Evolutionary conservation across 345 rosid genomes (phyloP).

Genomic region (Salix dunnii): DNA sequence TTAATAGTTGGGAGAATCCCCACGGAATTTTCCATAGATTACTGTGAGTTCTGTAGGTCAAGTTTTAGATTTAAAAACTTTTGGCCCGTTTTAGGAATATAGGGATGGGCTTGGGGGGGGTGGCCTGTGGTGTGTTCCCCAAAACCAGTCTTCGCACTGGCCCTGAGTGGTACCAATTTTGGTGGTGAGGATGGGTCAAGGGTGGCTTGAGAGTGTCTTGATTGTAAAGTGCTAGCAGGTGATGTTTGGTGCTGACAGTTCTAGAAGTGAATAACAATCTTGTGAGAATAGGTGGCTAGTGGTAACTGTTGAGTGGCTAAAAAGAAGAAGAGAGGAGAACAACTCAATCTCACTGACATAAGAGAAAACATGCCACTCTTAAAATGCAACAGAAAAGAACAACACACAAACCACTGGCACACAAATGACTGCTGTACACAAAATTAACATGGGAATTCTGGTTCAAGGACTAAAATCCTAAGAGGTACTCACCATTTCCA

Average conservation of each 20-base stretch:
- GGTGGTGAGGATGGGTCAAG: background rate
- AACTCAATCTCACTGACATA: background rate
- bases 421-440: background rate
- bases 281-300: background rate
- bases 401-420: background rate
- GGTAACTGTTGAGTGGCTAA: background rate
- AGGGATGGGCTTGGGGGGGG: too few species aligned
- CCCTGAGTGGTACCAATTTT: background rate
- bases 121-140: background rate
- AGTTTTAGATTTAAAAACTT: too few species aligned
- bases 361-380: too few species aligned
- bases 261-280: background rate
- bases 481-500: slow-evolving; percentile 52
- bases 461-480: slow-evolving; percentile 1
- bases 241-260: background rate
- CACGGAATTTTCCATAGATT: background rate
- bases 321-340: background rate
- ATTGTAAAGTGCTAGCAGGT: background rate
- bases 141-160: too few species aligned
- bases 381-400: background rate
- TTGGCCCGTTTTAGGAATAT: too few species aligned
- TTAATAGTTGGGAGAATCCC: background rate
- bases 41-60: background rate
- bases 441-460: background rate
- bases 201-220: background rate